Conservation (phyloP, 345 rosid species). For the thale cress (Arabidopsis thaliana) region TAIR10.1 NC_003071.7:13761001-13761500, state of each 20-base stretch:
- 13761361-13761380: constrained; percentile 84
- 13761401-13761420: constrained; percentile 32
- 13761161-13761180: background rate
- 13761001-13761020: constrained; percentile 12
- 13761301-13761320: constrained; percentile 18
- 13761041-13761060: constrained; percentile 45
- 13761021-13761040: constrained; percentile 42
- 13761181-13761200: constrained; percentile 11
- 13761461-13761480: constrained; percentile 4
- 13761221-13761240: background rate
- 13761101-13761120: background rate
- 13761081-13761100: constrained; percentile 5
- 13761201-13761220: constrained; percentile 39
- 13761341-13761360: constrained; percentile 93
- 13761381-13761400: constrained; percentile 61
- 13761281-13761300: background rate
- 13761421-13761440: constrained; percentile 4
- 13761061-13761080: constrained; percentile 3
- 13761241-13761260: background rate
- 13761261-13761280: constrained; percentile 22
- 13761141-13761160: background rate
- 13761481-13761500: constrained; percentile 2
- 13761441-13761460: constrained; percentile 11
- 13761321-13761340: constrained; percentile 68
- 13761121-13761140: background rate